Percentiles rank a stretch among this genome's conserved stretches.
phyloP scores from a whole-genome alignment of 805 yeast species.

The Metschnikowia peoriensis region DNA sequence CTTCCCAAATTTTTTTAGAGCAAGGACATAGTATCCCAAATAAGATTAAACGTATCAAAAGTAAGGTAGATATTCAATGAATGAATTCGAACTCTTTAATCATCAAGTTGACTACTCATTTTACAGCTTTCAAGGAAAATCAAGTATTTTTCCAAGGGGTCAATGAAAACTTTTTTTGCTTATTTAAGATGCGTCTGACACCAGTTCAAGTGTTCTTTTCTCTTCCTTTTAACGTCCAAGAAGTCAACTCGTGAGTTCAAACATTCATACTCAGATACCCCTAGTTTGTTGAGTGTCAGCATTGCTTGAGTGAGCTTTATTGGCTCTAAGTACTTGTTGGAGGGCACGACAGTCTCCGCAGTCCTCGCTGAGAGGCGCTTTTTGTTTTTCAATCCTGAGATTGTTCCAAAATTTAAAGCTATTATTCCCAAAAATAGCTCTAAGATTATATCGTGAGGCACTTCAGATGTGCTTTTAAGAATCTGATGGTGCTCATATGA shows the following conservation, averaged over 20 bases:
- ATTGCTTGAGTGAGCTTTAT: conserved; percentile 48
- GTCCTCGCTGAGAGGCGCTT: conserved; percentile 13
- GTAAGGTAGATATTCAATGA: background rate
- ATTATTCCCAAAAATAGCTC: conserved; percentile 52
- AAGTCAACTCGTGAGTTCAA: conserved; percentile 52
- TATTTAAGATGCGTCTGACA: background rate
- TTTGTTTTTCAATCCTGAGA: conserved; percentile 28
- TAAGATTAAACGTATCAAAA: too few relatives aligned
- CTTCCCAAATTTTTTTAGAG: background rate
- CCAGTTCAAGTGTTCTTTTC: conserved; percentile 46
- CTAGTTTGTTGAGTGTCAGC: conserved; percentile 45
- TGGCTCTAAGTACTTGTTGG: conserved; percentile 41
- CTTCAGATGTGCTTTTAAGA: conserved; percentile 21
- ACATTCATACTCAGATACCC: conserved; percentile 45
- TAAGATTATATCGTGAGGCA: conserved; percentile 48
- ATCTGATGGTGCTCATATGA: conserved; percentile 51
- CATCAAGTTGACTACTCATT: too few relatives aligned
- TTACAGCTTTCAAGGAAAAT: too few relatives aligned
- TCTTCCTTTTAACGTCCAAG: conserved; percentile 45
- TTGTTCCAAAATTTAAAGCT: conserved; percentile 39
- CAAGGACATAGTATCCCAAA: background rate
- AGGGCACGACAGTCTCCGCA: conserved; percentile 29
- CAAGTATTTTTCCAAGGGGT: too few relatives aligned
- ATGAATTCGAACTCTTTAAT: background rate
- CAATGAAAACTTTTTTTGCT: too few relatives aligned